These are phyloP conservation scores for Discostella pseudostelligera DNA, from an alignment of 108 stramenopile species.

Conservation along the genomic window DNA sequence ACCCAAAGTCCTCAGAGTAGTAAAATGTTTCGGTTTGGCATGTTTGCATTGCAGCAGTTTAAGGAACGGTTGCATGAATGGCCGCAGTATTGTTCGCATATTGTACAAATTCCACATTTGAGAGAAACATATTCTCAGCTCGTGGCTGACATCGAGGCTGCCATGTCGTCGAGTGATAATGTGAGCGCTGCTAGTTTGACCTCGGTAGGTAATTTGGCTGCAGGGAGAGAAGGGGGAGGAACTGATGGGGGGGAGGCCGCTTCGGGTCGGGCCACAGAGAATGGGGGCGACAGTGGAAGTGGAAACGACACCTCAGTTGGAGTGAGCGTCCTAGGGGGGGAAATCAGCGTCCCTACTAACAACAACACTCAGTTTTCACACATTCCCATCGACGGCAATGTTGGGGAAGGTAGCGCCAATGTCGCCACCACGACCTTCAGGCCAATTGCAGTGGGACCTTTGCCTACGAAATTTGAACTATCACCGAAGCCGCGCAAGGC, in stretches of 20 bases:
- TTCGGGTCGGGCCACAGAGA: constrained; percentile 13
- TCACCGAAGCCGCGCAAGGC: constrained; percentile 58
- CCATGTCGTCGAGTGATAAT: constrained; percentile 72
- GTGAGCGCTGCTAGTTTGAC: constrained; percentile 40
- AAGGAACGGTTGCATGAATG: constrained; percentile 95
- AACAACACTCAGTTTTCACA: constrained; percentile 2
- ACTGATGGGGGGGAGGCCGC: constrained; percentile 7
- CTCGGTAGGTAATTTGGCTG: constrained; percentile 16
- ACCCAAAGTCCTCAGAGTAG: constrained; percentile 69
- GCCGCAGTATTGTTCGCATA: constrained; percentile 98
- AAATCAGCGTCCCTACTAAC: constrained; percentile 34
- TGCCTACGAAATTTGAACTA: constrained; percentile 24
- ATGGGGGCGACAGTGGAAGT: constrained; percentile 24
- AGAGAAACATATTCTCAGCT: constrained; percentile 80
- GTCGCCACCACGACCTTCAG: constrained; percentile 7
- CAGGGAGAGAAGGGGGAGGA: neutral
- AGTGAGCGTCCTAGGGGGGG: constrained; percentile 34
- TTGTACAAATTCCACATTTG: constrained; percentile 97
- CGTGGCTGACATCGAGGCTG: constrained; percentile 87
- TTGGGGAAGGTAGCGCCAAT: constrained; percentile 20
- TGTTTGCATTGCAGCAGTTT: constrained; percentile 98
- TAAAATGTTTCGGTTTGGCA: constrained; percentile 98
- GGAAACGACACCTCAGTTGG: neutral
- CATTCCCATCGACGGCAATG: constrained; percentile 20
- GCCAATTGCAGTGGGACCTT: constrained; percentile 8